phyloP scores from a whole-genome alignment of 2,329 filamentous ascomycete genomes.

The Ambrosiella beaveri region DNA sequence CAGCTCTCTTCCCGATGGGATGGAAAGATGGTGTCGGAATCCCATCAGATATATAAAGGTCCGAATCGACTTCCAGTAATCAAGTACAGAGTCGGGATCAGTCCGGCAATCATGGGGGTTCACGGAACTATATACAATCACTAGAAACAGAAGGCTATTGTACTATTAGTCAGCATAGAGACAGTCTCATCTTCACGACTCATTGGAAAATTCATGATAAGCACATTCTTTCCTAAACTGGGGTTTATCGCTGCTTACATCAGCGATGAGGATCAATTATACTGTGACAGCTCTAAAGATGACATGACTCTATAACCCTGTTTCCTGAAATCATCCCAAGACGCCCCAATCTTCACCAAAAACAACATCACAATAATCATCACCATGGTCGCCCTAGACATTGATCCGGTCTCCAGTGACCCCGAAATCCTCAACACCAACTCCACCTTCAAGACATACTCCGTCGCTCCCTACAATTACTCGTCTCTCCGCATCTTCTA shows the following conservation, averaged over 20 bases:
- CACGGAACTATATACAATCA: neutral
- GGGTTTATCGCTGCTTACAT: neutral
- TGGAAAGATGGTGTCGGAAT: constrained; percentile 49
- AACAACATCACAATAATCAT: neutral
- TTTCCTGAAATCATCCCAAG: neutral
- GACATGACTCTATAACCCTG: neutral
- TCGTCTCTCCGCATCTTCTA: constrained; percentile 67
- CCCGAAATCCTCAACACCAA: constrained; percentile 66
- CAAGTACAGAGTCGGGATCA: neutral
- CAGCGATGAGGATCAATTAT: neutral
- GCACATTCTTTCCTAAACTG: too few species aligned
- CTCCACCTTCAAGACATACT: constrained; percentile 53
- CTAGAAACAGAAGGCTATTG: neutral
- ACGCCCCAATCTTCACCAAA: too few species aligned
- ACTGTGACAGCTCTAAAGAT: too few species aligned
- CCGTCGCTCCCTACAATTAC: constrained; percentile 55
- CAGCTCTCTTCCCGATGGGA: constrained; percentile 71
- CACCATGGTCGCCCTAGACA: neutral
- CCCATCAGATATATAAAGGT: neutral
- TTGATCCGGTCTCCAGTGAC: constrained; percentile 36
- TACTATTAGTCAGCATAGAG: neutral
- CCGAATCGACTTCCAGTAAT: neutral
- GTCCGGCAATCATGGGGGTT: neutral
- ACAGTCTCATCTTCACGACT: too few species aligned
- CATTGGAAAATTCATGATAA: too few species aligned